Percentiles rank a stretch among this genome's conserved stretches.
Evolutionary conservation across 805 yeast genomes (phyloP).

Genomic region (Debaryomyces tyrocola): DNA sequence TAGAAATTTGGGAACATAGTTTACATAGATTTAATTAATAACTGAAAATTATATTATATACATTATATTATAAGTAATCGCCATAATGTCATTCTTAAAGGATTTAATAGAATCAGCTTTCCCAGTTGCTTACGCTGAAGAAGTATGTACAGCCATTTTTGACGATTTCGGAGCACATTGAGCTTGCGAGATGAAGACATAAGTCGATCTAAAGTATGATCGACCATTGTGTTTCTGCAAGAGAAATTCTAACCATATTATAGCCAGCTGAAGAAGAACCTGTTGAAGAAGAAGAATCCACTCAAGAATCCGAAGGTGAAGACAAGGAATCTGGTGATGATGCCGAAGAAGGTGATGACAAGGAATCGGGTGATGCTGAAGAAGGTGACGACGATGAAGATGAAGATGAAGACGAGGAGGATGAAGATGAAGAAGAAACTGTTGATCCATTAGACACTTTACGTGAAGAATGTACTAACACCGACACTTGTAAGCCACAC

Average conservation of each 20-base stretch:
- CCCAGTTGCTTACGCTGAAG: conserved; percentile 87
- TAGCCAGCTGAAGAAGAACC: conserved; percentile 27
- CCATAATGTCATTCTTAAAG: conserved; percentile 51
- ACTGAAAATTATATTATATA: background rate
- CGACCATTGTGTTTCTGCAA: background rate
- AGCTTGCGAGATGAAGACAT: background rate
- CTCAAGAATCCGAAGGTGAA: conserved; percentile 13
- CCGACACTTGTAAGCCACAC: conserved; percentile 66
- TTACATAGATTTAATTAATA: background rate
- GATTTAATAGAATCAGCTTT: conserved; percentile 78
- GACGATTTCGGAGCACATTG: background rate
- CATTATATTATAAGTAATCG: background rate
- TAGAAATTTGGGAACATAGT: conserved; percentile 1
- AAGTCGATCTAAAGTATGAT: background rate
- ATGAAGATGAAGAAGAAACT: conserved; percentile 66
- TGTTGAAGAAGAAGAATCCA: conserved; percentile 12
- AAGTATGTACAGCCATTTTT: conserved; percentile 37
- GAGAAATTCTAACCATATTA: conserved; percentile 1
- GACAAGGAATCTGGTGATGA: conserved; percentile 24
- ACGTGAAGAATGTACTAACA: conserved; percentile 62
- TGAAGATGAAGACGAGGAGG: conserved; percentile 61
- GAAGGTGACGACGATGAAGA: conserved; percentile 45
- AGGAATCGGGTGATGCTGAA: conserved; percentile 18
- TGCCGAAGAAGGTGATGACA: conserved; percentile 42
- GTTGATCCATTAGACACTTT: conserved; percentile 44